phyloP scores from a whole-genome alignment of 805 yeast genomes.

The Soucietia sequanensis region DNA sequence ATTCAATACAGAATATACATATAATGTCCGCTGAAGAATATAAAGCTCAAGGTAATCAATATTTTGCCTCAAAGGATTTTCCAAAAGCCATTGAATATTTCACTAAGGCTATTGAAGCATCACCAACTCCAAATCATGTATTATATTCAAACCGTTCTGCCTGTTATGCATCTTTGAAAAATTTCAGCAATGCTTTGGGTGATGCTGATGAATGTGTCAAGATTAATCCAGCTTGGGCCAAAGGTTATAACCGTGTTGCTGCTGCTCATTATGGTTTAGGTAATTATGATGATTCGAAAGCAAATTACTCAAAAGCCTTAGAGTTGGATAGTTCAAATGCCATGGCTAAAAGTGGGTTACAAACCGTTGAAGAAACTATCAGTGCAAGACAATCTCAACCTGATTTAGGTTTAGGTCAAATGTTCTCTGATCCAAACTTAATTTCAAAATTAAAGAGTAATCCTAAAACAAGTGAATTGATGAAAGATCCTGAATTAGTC shows the following conservation, averaged over 20 bases:
- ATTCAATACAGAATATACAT: not conserved
- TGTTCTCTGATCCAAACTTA: constrained; percentile 79
- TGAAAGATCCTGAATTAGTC: constrained; percentile 85
- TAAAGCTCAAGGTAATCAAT: constrained; percentile 92
- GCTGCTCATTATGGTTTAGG: constrained; percentile 92
- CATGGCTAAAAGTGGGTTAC: constrained; percentile 82
- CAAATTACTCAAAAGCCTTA: constrained; percentile 72
- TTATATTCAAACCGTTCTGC: constrained; percentile 94
- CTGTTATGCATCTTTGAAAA: constrained; percentile 73
- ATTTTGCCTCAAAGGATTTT: constrained; percentile 85
- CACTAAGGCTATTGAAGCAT: constrained; percentile 82
- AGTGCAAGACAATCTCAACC: constrained; percentile 53
- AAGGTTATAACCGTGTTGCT: constrained; percentile 91
- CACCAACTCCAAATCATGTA: constrained; percentile 85
- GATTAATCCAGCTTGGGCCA: constrained; percentile 88
- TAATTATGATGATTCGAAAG: constrained; percentile 70
- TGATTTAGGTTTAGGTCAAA: constrained; percentile 72
- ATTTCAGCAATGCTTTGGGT: constrained; percentile 69
- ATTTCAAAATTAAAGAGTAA: constrained; percentile 71
- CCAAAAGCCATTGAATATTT: constrained; percentile 76
- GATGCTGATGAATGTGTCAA: constrained; percentile 86
- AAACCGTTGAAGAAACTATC: constrained; percentile 64
- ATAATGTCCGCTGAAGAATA: constrained; percentile 65
- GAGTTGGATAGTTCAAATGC: constrained; percentile 78
- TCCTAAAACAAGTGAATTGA: constrained; percentile 83